Evolutionary conservation across 768 basidiomycete species (phyloP), one percentile per base, ranked within the genome.

Genomic region (Auricularia sp.): DNA sequence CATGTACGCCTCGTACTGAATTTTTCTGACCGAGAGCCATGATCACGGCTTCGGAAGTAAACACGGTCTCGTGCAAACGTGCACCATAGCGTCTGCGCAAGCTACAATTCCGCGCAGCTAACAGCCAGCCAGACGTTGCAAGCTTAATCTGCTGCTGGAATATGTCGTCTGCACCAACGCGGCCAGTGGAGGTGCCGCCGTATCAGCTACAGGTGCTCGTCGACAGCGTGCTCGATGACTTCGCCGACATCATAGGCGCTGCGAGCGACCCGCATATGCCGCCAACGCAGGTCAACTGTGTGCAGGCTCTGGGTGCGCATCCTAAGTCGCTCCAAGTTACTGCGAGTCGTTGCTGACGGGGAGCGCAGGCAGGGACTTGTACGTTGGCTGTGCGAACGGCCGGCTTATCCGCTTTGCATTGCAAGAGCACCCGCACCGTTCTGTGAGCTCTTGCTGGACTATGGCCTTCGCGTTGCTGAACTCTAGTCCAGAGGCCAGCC

Each of bases 381-480:
- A 93, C 68, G 82, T 92, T 12, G 94, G 93, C 12, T 89, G 88
- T 66, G 84, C 86, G 23, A 91, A 93, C 65, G 93, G 94, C 23
- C 85, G 91, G 68, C 79, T 97, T 7, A 76, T 93, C 42, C 87
- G 93, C 53, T 95, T 88, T 71, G 81, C 87, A 1, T 78, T 91
- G 23, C 87, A 87, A 68, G 80, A 79, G 2, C 84, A 83, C 68
- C 78, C 80, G 66, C 74, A 81, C 29, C 78, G 74, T 68, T 77
- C 79, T 69, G 84, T 84, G 66, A 64, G 79, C 72, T 51, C 47
- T 5, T 6, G 47, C 47, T 6, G 47, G 6, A 18, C 47, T 51
- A 8, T 8, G 21, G 16, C 6, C 11, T 70, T 12, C 72, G 73
- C 62, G 29, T 29, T 65, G 64, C 23, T 68, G 72, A 18, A 65